Evolutionary conservation across 164 flowering plant species (phyloP), one percentile per base, ranked within the genome.

Genomic region (Dillenia turbinata): DNA sequence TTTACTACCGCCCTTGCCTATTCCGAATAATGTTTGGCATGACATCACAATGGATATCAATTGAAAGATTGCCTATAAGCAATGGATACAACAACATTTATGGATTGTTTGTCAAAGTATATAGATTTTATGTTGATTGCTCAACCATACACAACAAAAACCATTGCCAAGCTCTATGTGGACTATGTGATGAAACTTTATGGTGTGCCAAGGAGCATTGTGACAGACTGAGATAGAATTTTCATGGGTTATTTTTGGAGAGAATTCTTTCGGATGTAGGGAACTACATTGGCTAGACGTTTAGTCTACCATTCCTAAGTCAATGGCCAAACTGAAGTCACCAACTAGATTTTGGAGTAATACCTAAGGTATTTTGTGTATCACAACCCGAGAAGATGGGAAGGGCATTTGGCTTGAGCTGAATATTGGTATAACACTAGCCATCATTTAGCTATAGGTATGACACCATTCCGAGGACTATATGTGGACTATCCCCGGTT

Each of bases 1-100:
- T 24, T 24, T 69, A 9, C 49, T 69, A 8, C 73, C 64, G 13
- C 73, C 73, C 9, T 52, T 69, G 1, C 60, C 64, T 7, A 59
- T 53, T 17, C 73, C 64, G 9, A 1, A 47, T n/a, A 24, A 19
- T 2, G 50, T 54, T 1, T 64, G 67, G 63, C 1, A 12, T 2
- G 53, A 59, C 15, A 45, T 69, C 0, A 3, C 63, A 5, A 63
- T 68, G 67, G 65, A 62, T 2, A 51, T 62, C n/a, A 15, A 44
- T 51, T 11, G 48, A 43, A 40, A 48, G 65, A 4, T 26, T 62
- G 9, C 65, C 65, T 16, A 51, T 17, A 11, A 51, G 56, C 8
- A 3, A 6, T 1, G 56, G 65, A 1, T 14, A 2, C 11, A 54
- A 50, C 1, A 16, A 6, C 0, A 43, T 61, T 43, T 6, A 14